A percentile compares a stretch with the other conserved stretches of the same genome.
Conservation (phyloP, 2,329 filamentous ascomycete genomes). For the Rugonectria rugulosa region DNA sequence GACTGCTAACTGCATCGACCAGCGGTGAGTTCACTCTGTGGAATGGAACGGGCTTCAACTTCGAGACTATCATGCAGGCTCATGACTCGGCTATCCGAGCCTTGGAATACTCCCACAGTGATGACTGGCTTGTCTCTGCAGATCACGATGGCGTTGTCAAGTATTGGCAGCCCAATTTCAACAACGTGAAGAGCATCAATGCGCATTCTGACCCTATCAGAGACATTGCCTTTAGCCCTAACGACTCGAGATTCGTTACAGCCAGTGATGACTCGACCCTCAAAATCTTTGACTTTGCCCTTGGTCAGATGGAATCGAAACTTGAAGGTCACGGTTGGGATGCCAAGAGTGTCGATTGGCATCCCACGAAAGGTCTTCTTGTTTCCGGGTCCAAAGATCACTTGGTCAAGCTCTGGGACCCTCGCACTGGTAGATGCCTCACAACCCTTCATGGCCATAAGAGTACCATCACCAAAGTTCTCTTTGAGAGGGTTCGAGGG, state of each 20-base stretch:
- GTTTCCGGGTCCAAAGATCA: slow-evolving; percentile 98
- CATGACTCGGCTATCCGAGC: slow-evolving; percentile 89
- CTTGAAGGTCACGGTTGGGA: slow-evolving; percentile 98
- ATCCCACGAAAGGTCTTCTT: slow-evolving; percentile 90
- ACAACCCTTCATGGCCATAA: slow-evolving; percentile 97
- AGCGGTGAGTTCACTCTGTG: slow-evolving; percentile 98
- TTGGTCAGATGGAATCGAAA: slow-evolving; percentile 81
- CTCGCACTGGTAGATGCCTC: slow-evolving; percentile 86
- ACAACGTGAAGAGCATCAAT: slow-evolving; percentile 94
- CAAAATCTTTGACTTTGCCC: slow-evolving; percentile 96
- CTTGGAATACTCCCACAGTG: slow-evolving; percentile 88
- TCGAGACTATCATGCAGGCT: slow-evolving; percentile 98
- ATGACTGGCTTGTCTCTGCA: slow-evolving; percentile 95
- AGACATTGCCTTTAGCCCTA: slow-evolving; percentile 92
- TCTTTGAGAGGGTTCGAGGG: slow-evolving; percentile 87
- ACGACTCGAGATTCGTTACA: slow-evolving; percentile 94
- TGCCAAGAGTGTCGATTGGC: slow-evolving; percentile 96
- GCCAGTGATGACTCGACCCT: slow-evolving; percentile 92
- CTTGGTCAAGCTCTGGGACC: slow-evolving; percentile 97
- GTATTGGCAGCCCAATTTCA: slow-evolving; percentile 99
- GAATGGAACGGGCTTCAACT: slow-evolving; percentile 99
- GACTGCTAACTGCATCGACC: slow-evolving; percentile 90
- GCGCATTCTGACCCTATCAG: slow-evolving; percentile 90
- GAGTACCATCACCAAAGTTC: slow-evolving; percentile 92
- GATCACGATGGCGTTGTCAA: slow-evolving; percentile 96